These are phyloP conservation scores for Leishmania martiniquensis DNA, from an alignment of 208 protist species.

Conservation along the genomic window DNA sequence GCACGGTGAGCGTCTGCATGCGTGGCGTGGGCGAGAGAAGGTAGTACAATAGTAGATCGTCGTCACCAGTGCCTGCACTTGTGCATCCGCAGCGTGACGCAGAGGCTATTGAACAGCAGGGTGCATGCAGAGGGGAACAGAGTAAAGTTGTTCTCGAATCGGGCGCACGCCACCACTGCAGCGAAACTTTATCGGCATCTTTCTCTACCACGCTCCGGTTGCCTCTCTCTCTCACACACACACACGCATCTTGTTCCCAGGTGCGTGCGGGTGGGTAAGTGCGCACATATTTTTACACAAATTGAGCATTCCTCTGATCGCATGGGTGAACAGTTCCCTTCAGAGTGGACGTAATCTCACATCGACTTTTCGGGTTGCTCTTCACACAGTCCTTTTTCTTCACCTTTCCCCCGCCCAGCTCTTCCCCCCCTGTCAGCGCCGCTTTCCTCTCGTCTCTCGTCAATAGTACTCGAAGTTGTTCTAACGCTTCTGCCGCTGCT, in stretches of 20 bases:
- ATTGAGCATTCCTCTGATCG: too few species aligned
- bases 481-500: too few species aligned
- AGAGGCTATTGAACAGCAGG: not conserved
- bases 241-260: not conserved
- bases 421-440: not conserved
- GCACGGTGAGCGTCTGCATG: not conserved
- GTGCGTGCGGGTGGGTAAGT: not conserved
- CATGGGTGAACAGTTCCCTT: too few species aligned
- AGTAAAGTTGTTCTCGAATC: not conserved
- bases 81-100: not conserved
- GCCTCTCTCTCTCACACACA: not conserved
- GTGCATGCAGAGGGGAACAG: not conserved
- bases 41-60: not conserved
- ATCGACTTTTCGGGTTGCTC: not conserved
- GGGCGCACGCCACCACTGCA: not conserved
- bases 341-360: not conserved
- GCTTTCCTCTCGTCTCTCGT: not conserved
- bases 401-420: not conserved
- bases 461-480: too few species aligned
- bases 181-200: not conserved
- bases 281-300: not conserved
- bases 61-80: not conserved
- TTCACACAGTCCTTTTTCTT: not conserved
- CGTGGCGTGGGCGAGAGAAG: not conserved
- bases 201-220: not conserved